phyloP scores from a whole-genome alignment of 768 basidiomycete species.

The Pulveroboletus sp. region DNA sequence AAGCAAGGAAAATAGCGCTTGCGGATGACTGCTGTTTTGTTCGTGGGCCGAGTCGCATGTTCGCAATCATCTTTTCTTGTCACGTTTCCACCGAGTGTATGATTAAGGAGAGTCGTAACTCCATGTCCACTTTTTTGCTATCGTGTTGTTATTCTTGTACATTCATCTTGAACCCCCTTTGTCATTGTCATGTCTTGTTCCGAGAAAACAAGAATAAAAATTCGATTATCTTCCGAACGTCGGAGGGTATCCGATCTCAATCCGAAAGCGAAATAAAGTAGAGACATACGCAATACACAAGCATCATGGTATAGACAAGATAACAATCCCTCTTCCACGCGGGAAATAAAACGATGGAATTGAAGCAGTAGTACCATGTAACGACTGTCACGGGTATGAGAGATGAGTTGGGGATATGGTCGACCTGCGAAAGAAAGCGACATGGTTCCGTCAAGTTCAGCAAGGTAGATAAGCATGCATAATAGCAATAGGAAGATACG shows the following conservation, averaged over 20 bases:
- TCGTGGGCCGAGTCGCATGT: not conserved
- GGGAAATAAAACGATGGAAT: slow-evolving; percentile 4
- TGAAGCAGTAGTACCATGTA: slow-evolving; percentile 18
- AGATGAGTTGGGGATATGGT: slow-evolving; percentile 23
- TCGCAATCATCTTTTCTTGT: slow-evolving; percentile 7
- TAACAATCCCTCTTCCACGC: slow-evolving; percentile 13
- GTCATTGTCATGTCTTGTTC: not conserved
- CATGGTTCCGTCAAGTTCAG: slow-evolving; percentile 28
- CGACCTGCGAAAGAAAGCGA: slow-evolving; percentile 31
- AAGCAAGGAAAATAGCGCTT: no score
- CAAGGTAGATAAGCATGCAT: slow-evolving; percentile 32
- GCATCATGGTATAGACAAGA: slow-evolving; percentile 27
- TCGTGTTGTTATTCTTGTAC: slow-evolving; percentile 11
- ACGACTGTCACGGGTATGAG: slow-evolving; percentile 32
- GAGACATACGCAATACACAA: slow-evolving; percentile 29
- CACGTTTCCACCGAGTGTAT: slow-evolving; percentile 20
- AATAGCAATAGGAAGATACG: slow-evolving; percentile 30
- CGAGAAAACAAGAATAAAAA: slow-evolving; percentile 13
- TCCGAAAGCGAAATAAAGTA: slow-evolving; percentile 30
- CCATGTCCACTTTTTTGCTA: not conserved
- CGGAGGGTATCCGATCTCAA: slow-evolving; percentile 7
- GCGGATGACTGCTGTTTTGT: not conserved
- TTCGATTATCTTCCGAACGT: slow-evolving; percentile 21
- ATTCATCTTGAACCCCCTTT: not conserved
- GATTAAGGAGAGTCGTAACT: slow-evolving; percentile 13